phyloP scores from a whole-genome alignment of 2,329 filamentous ascomycete genomes.

The Nothomitra cinnamomea region DNA sequence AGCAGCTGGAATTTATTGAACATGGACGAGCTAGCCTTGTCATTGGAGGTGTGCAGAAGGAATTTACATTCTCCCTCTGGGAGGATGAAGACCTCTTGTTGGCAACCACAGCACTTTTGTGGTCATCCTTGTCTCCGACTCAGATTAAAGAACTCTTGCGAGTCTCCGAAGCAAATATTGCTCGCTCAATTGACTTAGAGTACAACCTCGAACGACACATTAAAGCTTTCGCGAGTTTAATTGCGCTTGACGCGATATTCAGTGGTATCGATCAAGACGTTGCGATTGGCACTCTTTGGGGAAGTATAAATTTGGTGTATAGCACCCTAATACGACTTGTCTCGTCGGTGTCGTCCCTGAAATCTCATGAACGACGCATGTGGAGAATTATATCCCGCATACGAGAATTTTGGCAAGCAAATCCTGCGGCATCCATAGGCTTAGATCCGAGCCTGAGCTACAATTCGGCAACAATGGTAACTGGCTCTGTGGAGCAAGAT shows the following conservation, averaged over 20 bases:
- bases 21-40: neutral
- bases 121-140: neutral
- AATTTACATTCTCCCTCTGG: neutral
- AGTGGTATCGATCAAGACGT: neutral
- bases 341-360: neutral
- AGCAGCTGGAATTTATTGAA: neutral
- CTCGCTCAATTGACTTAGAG: neutral
- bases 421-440: neutral
- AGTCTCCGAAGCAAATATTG: neutral
- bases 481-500: neutral
- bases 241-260: conserved; percentile 1
- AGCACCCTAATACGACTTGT: neutral
- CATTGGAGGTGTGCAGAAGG: neutral
- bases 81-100: conserved; percentile 1
- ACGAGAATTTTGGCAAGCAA: neutral
- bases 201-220: neutral
- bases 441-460: neutral
- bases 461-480: neutral
- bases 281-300: neutral
- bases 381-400: conserved; percentile 1
- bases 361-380: neutral
- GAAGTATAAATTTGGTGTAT: neutral
- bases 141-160: neutral
- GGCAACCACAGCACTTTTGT: neutral
- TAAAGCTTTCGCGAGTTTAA: neutral